These are phyloP conservation scores for Backusella luteola DNA, from an alignment of 192 early-diverging fungal species.

Conservation along the genomic window DNA sequence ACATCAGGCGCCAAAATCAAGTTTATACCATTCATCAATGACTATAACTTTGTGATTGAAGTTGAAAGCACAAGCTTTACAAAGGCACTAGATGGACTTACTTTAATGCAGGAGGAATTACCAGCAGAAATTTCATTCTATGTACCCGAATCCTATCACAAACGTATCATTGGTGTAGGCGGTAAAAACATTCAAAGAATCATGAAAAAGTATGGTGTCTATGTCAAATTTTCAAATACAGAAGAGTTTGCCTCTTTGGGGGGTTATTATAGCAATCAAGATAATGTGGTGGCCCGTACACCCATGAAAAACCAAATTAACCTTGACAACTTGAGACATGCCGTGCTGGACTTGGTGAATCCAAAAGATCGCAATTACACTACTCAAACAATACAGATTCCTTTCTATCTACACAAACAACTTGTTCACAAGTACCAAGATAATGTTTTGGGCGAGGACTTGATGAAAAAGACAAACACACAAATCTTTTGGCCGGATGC, in stretches of 20 bases:
- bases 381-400: conserved; percentile 48
- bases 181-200: conserved; percentile 89
- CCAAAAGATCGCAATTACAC: conserved; percentile 54
- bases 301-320: conserved; percentile 78
- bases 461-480: conserved; percentile 56
- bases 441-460: conserved; percentile 34
- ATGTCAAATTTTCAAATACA: conserved; percentile 83
- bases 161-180: conserved; percentile 85
- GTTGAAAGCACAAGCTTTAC: conserved; percentile 52
- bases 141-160: conserved; percentile 80
- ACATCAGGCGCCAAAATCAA: conserved; percentile 64
- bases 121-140: conserved; percentile 85
- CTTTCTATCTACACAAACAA: conserved; percentile 55
- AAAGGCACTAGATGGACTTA: conserved; percentile 65
- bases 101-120: conserved; percentile 75
- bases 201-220: conserved; percentile 88
- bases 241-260: conserved; percentile 77
- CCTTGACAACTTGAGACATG: conserved; percentile 61
- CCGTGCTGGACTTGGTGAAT: conserved; percentile 56
- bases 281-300: conserved; percentile 84
- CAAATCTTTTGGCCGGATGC: conserved; percentile 63
- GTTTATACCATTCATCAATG: conserved; percentile 62
- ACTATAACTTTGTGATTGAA: conserved; percentile 83
- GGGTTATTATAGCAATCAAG: conserved; percentile 78
- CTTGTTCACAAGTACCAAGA: conserved; percentile 41